phyloP scores from a whole-genome alignment of 2,329 filamentous ascomycete genomes.

The Trichoderma aggressivum region DNA sequence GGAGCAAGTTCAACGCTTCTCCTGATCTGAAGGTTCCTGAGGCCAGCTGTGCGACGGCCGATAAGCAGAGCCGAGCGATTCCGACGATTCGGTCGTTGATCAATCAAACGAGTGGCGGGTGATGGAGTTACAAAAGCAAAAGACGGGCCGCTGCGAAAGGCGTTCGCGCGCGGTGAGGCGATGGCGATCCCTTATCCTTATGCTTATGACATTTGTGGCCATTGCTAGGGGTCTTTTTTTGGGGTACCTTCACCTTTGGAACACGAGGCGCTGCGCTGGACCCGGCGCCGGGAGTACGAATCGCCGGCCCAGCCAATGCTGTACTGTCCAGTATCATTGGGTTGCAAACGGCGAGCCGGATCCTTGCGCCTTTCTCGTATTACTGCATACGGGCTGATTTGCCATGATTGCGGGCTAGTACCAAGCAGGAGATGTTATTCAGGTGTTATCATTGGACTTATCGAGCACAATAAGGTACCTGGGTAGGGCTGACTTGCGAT shows the following conservation, averaged over 20 bases:
- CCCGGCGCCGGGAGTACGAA: slow-evolving; percentile 21
- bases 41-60: slow-evolving; percentile 15
- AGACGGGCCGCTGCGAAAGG: slow-evolving; percentile 12
- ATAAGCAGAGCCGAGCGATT: neutral
- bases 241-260: neutral
- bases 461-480: neutral
- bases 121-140: neutral
- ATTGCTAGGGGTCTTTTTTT: slow-evolving; percentile 10
- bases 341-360: neutral
- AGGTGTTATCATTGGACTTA: neutral
- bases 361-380: slow-evolving; percentile 3
- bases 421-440: slow-evolving; percentile 9
- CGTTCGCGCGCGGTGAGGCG: slow-evolving; percentile 19
- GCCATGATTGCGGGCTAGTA: neutral
- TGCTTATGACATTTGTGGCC: slow-evolving; percentile 21
- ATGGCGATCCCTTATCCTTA: slow-evolving; percentile 16
- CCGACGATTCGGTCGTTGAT: neutral
- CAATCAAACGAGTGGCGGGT: slow-evolving; percentile 22
- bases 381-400: slow-evolving; percentile 3
- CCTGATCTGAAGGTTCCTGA: neutral
- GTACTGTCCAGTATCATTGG: neutral
- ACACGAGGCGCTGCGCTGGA: slow-evolving; percentile 17
- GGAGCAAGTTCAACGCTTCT: neutral
- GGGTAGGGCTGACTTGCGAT: neutral
- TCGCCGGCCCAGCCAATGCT: slow-evolving; percentile 11